Conservation (phyloP, 768 basidiomycete genomes). For the Suillus paluster region DNA sequence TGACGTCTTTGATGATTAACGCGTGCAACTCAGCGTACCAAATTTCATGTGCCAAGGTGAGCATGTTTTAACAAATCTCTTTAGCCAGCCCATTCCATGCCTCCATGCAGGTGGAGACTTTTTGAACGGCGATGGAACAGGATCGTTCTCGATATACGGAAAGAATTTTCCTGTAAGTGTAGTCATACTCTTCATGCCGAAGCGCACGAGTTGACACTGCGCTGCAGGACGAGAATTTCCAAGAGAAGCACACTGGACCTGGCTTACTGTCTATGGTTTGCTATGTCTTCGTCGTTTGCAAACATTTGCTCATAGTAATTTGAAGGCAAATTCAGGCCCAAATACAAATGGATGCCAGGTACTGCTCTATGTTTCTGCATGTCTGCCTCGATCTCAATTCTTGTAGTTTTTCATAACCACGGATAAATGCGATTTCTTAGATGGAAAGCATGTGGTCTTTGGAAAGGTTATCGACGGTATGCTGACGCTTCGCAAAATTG, state of each 20-base stretch:
- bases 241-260: conserved; percentile 83
- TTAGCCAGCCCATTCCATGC: conserved; percentile 3
- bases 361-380: not conserved
- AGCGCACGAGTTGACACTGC: not conserved
- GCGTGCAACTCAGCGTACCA: conserved; percentile 57
- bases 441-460: conserved; percentile 94
- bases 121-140: conserved; percentile 92
- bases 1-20: conserved; percentile 16
- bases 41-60: conserved; percentile 97
- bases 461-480: conserved; percentile 91
- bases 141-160: conserved; percentile 96
- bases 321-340: conserved; percentile 91
- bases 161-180: conserved; percentile 83
- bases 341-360: conserved; percentile 94
- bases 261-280: conserved; percentile 91
- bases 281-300: not conserved
- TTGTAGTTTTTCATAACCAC: conserved; percentile 95
- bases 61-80: conserved; percentile 16
- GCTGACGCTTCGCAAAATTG: conserved; percentile 94
- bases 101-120: conserved; percentile 82
- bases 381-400: not conserved
- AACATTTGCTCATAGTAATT: conserved; percentile 8
- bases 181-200: not conserved
- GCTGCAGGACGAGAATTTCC: conserved; percentile 90
- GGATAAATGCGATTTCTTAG: conserved; percentile 92